Conservation (phyloP, 768 basidiomycete species). For the Hericium coralloides region DNA sequence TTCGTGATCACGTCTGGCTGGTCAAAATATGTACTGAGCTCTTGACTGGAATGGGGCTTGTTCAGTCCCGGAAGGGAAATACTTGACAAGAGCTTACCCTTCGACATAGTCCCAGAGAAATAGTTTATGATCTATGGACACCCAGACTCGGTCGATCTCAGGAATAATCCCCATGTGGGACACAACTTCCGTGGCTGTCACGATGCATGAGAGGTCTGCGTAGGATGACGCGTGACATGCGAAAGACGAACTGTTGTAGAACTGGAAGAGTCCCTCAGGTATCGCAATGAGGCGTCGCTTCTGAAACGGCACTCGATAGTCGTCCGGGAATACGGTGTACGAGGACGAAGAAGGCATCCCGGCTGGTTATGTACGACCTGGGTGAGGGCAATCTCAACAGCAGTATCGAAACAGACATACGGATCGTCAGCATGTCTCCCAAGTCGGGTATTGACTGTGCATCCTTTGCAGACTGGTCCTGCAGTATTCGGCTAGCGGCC, state of each 20-base stretch:
- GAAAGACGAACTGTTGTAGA: slow-evolving; percentile 52
- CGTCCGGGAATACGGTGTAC: slow-evolving; percentile 71
- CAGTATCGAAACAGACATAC: slow-evolving; percentile 25
- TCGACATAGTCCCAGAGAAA: slow-evolving; percentile 96
- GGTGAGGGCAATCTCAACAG: background rate
- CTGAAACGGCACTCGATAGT: slow-evolving; percentile 72
- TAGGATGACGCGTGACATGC: background rate
- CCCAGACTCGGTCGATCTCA: slow-evolving; percentile 92
- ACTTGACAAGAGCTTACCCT: slow-evolving; percentile 47
- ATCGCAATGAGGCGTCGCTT: slow-evolving; percentile 70
- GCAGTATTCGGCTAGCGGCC: slow-evolving; percentile 56
- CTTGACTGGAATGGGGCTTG: slow-evolving; percentile 44
- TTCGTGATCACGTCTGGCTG: slow-evolving; percentile 84
- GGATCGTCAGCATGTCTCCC: slow-evolving; percentile 54
- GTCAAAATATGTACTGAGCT: slow-evolving; percentile 86
- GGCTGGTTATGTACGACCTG: slow-evolving; percentile 27
- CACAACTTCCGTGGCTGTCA: slow-evolving; percentile 52
- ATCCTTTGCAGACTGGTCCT: slow-evolving; percentile 66
- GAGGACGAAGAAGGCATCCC: slow-evolving; percentile 63
- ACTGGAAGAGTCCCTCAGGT: slow-evolving; percentile 69
- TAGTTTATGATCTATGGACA: slow-evolving; percentile 88
- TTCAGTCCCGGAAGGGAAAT: background rate
- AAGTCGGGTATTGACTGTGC: slow-evolving; percentile 67
- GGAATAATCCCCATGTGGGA: slow-evolving; percentile 88
- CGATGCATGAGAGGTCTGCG: slow-evolving; percentile 12